These are phyloP conservation scores for Hypoxylon lienhwacheense DNA, from an alignment of 495 filamentous ascomycete species.

Conservation along the genomic window DNA sequence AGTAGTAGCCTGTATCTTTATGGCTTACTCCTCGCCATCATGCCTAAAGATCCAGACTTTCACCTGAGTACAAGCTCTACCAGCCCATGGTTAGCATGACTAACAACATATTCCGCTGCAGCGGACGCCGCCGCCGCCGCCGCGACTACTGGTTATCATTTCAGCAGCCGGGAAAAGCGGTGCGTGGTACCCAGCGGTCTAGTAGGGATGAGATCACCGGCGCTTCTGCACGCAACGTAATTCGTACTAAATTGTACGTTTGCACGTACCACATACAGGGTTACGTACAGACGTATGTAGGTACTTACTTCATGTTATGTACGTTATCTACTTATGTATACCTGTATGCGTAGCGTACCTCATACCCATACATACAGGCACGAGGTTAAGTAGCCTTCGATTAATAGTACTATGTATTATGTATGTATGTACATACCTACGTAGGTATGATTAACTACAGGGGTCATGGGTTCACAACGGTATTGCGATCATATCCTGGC, in stretches of 20 bases:
- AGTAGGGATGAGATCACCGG: constrained; percentile 18
- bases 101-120: constrained; percentile 25
- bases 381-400: too few relatives aligned
- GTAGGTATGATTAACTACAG: constrained; percentile 34
- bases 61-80: constrained; percentile 8
- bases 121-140: constrained; percentile 25
- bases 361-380: too few relatives aligned
- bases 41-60: constrained; percentile 4
- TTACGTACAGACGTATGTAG: too few relatives aligned
- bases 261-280: too few relatives aligned
- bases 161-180: constrained; percentile 20
- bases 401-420: too few relatives aligned
- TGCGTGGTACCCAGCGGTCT: too few relatives aligned
- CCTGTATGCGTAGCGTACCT: too few relatives aligned
- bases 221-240: constrained; percentile 24
- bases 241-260: too few relatives aligned
- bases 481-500: constrained; percentile 45
- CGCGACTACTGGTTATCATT: constrained; percentile 14
- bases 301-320: too few relatives aligned
- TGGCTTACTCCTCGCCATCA: constrained; percentile 12
- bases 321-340: too few relatives aligned
- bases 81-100: constrained; percentile 20
- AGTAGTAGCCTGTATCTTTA: neutral
- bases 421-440: too few relatives aligned
- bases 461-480: constrained; percentile 36